Evolutionary conservation across 1,284 basidiomycete species (phyloP), one percentile per base, ranked within the genome.

Genomic region (Mycena citricolor): DNA sequence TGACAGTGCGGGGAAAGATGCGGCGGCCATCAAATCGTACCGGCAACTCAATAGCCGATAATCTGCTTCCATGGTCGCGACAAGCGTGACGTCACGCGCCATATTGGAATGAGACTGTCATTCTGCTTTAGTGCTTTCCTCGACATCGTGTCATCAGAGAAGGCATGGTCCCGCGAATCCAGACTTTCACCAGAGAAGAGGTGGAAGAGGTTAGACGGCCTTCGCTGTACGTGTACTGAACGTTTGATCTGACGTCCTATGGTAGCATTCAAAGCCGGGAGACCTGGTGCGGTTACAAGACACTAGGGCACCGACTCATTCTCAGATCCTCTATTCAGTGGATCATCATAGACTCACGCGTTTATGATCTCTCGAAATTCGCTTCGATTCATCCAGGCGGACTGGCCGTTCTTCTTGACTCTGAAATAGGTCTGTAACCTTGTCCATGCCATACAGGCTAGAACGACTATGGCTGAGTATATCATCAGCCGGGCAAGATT

Each of bases 321-420:
- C 11, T 23, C 19, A 8, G 32, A 29, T 24, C 14, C 2, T 14
- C 10, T 17, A 30, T 34, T n/a, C 45, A 76, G 74, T 86, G 81
- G 81, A 65, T 85, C 57, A 73, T 86, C 52, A 73, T 88, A 57
- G 83, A 88, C 61, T 72, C 79, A 1, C 76, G 75, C 54, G 82
- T 88, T 22, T 86, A 79, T 62, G 81, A 85, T 60, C 63, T 87
- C 28, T 73, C 76, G 44, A 76, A 76, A 52, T 88, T 87, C 61
- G 73, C 68, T 45, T 68, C 71, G 40, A 59, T 86, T 33, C 85
- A 86, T 60, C 85, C 85, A 0, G 85, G 85, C 31, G 84, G 84
- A 12, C 59, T 68, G 3, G 68, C 74, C 5, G 83, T 85, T 17
- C 68, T 87, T 32, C 59, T 77, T 38, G 79, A 83, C 54, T 56